A percentile compares a stretch with the other conserved stretches of the same genome.
Evolutionary conservation across 208 protist genomes (phyloP).

Genomic region (Trypanosomatidae sp.): DNA sequence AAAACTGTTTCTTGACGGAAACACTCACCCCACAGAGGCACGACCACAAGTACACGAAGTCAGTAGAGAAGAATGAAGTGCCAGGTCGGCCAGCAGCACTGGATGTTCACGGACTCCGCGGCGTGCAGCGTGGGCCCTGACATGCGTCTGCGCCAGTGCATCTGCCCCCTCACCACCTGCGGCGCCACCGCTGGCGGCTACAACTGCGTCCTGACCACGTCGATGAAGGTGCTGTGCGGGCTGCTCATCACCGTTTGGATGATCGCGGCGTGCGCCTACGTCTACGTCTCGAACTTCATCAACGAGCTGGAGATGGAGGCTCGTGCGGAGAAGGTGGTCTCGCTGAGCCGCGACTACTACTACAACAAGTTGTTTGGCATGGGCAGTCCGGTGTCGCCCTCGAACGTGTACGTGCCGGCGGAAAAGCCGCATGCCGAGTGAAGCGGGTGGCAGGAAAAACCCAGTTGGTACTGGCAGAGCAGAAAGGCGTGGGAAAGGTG

Average conservation of each 20-base stretch:
- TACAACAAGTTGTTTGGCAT: constrained; percentile 80
- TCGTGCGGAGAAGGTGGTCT: constrained; percentile 21
- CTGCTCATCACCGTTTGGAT: constrained; percentile 73
- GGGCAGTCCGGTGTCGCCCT: constrained; percentile 10
- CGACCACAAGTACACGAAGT: too few relatives aligned
- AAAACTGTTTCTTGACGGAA: too few relatives aligned
- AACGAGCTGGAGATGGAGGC: constrained; percentile 39
- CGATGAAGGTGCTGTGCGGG: constrained; percentile 51
- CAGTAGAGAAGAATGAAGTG: too few relatives aligned
- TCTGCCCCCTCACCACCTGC: constrained; percentile 80
- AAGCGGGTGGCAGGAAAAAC: too few relatives aligned
- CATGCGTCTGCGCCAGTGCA: constrained; percentile 64
- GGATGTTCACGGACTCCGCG: constrained; percentile 77
- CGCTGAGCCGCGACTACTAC: constrained; percentile 60
- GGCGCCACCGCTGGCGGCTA: constrained; percentile 32
- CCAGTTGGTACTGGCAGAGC: too few relatives aligned
- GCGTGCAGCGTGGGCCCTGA: constrained; percentile 66
- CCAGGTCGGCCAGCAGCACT: constrained; percentile 41
- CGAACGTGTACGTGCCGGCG: constrained; percentile 10
- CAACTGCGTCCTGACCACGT: constrained; percentile 55
- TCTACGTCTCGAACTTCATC: constrained; percentile 63
- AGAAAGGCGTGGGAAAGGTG: too few relatives aligned
- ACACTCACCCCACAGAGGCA: too few relatives aligned
- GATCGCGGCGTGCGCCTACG: constrained; percentile 55
- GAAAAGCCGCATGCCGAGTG: constrained; percentile 3